Conservation (phyloP, 164 flowering plant species). For the Aristolochia contorta region DNA sequence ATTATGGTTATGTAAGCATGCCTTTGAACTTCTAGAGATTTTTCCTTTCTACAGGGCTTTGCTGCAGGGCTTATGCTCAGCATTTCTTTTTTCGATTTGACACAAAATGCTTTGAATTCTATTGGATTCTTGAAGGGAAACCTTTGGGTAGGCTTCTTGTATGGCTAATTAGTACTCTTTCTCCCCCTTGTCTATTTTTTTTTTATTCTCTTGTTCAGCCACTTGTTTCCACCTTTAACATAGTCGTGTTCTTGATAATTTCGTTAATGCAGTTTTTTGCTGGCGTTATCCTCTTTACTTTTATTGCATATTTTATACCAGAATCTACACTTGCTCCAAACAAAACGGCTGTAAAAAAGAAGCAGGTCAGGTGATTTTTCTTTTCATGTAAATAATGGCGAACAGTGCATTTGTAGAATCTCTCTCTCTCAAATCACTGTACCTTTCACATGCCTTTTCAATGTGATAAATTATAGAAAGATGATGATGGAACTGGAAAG, state of each 20-base stretch:
- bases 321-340: constrained; percentile 65
- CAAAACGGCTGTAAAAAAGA: not conserved
- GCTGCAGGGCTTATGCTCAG: constrained; percentile 97
- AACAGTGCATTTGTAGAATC: not conserved
- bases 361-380: constrained; percentile 3
- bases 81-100: constrained; percentile 94
- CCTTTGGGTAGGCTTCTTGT: constrained; percentile 56
- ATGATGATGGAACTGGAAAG: constrained; percentile 57
- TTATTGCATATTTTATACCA: constrained; percentile 67
- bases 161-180: not conserved
- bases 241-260: constrained; percentile 2
- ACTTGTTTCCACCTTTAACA: no score
- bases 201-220: no score
- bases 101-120: constrained; percentile 88
- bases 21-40: not conserved
- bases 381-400: not conserved
- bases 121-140: constrained; percentile 91
- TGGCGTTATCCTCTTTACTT: constrained; percentile 85
- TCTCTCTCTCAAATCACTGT: not conserved
- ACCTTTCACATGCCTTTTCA: not conserved
- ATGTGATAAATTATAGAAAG: constrained; percentile 28
- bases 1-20: not conserved
- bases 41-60: constrained; percentile 53
- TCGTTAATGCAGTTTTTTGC: constrained; percentile 57
- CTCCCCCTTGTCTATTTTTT: no score